Conservation (phyloP, 768 basidiomycete species). For the Amanita rubescens region DNA sequence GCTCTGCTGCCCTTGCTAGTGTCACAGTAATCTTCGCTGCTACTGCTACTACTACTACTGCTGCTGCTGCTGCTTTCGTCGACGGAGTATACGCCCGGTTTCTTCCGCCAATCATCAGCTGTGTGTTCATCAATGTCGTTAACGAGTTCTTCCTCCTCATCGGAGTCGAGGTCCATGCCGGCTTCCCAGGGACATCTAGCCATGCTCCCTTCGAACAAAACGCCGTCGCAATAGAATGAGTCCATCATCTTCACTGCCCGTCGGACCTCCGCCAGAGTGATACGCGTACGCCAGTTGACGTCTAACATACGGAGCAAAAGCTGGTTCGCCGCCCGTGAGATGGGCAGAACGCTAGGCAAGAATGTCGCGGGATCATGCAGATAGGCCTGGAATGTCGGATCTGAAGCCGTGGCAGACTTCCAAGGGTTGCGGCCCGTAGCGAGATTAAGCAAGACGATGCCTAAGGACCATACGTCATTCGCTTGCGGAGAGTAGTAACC, state of each 20-base stretch:
- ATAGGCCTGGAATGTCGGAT: conserved; percentile 90
- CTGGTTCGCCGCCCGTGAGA: conserved; percentile 66
- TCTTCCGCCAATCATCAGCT: conserved; percentile 3
- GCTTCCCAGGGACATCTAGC: conserved; percentile 75
- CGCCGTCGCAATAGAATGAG: conserved; percentile 68
- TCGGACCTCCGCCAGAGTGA: conserved; percentile 49
- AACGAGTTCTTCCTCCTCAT: neutral
- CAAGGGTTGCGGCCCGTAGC: conserved; percentile 97
- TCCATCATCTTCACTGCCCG: conserved; percentile 46
- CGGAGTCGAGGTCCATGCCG: conserved; percentile 40
- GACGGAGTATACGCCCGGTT: conserved; percentile 5
- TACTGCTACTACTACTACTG: conserved; percentile 5
- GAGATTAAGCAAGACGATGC: conserved; percentile 94
- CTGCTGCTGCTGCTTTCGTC: conserved; percentile 8
- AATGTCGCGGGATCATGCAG: conserved; percentile 69
- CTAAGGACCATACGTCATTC: conserved; percentile 97
- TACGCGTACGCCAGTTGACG: conserved; percentile 54
- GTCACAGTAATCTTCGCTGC: conserved; percentile 1
- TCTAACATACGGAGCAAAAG: conserved; percentile 70
- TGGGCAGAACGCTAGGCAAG: conserved; percentile 79
- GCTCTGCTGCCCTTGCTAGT: neutral
- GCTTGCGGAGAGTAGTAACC: conserved; percentile 79
- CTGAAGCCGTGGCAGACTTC: conserved; percentile 84
- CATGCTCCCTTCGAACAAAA: conserved; percentile 74
- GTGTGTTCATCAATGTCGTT: conserved; percentile 2